Percentiles rank a stretch among this genome's conserved stretches.
These are phyloP conservation scores for Penicillium cinerascens DNA, from an alignment of 495 filamentous ascomycete genomes.

Conservation along the genomic window DNA sequence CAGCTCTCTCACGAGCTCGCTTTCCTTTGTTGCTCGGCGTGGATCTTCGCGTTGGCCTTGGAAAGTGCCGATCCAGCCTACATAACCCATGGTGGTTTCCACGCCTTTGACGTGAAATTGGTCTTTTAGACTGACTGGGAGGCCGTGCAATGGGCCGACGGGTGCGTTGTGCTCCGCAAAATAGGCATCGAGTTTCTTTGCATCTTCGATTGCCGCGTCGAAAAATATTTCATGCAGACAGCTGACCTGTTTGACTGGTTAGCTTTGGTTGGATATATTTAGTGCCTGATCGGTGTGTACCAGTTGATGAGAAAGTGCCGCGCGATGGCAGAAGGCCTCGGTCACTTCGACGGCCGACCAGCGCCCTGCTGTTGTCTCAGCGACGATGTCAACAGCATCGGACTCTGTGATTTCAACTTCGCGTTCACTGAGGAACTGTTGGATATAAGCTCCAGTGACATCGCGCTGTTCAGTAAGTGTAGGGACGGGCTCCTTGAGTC, in stretches of 20 bases:
- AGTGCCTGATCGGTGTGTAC: constrained; percentile 17
- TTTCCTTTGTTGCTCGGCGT: constrained; percentile 36
- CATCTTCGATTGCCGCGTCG: constrained; percentile 55
- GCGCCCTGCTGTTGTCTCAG: constrained; percentile 41
- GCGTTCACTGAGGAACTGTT: constrained; percentile 49
- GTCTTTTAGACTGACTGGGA: constrained; percentile 67
- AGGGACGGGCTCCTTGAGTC: constrained; percentile 44
- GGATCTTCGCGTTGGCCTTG: constrained; percentile 44
- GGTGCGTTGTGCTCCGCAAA: constrained; percentile 43
- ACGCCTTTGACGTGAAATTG: constrained; percentile 65
- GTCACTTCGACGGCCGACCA: constrained; percentile 51
- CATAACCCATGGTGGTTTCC: constrained; percentile 64
- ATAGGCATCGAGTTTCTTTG: constrained; percentile 57
- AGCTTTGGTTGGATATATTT: not conserved
- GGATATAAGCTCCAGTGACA: constrained; percentile 59
- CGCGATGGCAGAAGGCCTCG: constrained; percentile 55
- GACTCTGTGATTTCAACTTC: constrained; percentile 58
- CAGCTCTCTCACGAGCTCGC: constrained; percentile 51
- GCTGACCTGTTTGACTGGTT: constrained; percentile 36
- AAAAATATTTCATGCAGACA: constrained; percentile 65
- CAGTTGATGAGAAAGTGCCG: constrained; percentile 55
- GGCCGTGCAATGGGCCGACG: constrained; percentile 60
- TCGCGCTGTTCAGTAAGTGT: constrained; percentile 51
- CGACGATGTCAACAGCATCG: constrained; percentile 47
- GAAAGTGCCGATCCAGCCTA: constrained; percentile 51